Conservation (phyloP, 306 rosid genomes). For the Cicer pinnatifidum region DNA sequence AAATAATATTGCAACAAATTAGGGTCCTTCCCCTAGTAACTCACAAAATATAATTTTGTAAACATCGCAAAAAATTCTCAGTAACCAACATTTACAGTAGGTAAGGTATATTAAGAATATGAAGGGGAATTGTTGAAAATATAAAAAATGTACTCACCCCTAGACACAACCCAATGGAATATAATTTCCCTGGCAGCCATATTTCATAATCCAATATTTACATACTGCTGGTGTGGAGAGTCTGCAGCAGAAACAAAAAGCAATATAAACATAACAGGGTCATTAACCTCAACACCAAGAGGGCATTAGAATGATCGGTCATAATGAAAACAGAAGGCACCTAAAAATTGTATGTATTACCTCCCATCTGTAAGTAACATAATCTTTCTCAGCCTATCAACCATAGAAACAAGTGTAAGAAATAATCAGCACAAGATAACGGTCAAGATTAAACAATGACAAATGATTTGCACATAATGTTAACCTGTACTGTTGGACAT, state of each 20-base stretch:
- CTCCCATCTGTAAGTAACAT: conserved; percentile 44
- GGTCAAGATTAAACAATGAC: conserved; percentile 25
- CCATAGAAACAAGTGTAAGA: conserved; percentile 50
- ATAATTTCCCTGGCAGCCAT: conserved; percentile 34
- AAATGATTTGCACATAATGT: conserved; percentile 25
- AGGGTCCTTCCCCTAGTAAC: not conserved
- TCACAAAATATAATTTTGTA: not conserved
- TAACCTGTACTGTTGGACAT: conserved; percentile 26
- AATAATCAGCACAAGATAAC: conserved; percentile 39
- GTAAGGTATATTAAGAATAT: not conserved
- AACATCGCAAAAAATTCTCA: conserved; percentile 8
- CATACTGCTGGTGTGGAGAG: conserved; percentile 24
- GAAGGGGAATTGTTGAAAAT: conserved; percentile 30
- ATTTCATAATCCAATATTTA: conserved; percentile 38
- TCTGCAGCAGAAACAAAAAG: conserved; percentile 51
- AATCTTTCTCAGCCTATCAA: conserved; percentile 57
- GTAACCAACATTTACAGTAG: conserved; percentile 30
- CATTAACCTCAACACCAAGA: conserved; percentile 40
- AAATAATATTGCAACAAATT: conserved; percentile 3
- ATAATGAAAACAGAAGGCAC: conserved; percentile 36
- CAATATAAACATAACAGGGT: conserved; percentile 25
- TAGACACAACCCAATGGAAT: conserved; percentile 23
- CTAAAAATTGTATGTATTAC: conserved; percentile 33
- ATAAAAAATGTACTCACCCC: conserved; percentile 42
- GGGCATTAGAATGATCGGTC: conserved; percentile 23